Evolutionary conservation across 1,284 basidiomycete genomes (phyloP).

Genomic region (Cutaneotrichosporon dermatis): DNA sequence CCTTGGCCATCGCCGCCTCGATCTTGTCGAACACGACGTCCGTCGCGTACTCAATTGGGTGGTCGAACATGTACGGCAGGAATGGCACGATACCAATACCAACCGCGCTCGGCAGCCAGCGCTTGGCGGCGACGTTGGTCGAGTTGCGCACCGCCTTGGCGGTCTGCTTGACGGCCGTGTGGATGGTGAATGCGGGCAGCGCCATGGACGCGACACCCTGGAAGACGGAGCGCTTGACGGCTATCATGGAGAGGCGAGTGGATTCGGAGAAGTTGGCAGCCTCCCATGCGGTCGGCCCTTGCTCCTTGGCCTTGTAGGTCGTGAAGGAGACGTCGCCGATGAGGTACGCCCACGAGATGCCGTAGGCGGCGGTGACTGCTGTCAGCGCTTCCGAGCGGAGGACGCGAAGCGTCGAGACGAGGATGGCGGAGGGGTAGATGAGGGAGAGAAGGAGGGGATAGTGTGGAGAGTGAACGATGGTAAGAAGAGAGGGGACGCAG

Average conservation of each 20-base stretch:
- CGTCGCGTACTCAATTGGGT: constrained; percentile 55
- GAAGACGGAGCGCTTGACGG: constrained; percentile 73
- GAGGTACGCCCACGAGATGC: constrained; percentile 73
- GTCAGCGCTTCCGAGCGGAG: not conserved
- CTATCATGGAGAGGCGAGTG: constrained; percentile 64
- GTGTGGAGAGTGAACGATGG: no score
- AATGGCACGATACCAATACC: constrained; percentile 65
- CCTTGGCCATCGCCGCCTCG: constrained; percentile 42
- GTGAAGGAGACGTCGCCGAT: constrained; percentile 84
- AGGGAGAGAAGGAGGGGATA: not conserved
- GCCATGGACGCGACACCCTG: constrained; percentile 64
- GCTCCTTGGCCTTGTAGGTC: constrained; percentile 74
- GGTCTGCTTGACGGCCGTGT: constrained; percentile 73
- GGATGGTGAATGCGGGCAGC: constrained; percentile 58
- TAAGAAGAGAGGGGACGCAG: no score
- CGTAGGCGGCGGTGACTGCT: constrained; percentile 60
- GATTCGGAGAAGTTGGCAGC: constrained; percentile 72
- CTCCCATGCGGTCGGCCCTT: constrained; percentile 68
- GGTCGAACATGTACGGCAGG: constrained; percentile 77
- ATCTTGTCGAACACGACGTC: constrained; percentile 53
- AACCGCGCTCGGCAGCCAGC: constrained; percentile 70
- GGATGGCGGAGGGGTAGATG: not conserved
- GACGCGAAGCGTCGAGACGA: not conserved
- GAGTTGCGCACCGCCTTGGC: constrained; percentile 49
- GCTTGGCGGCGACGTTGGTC: constrained; percentile 54